Evolutionary conservation across 2,329 filamentous ascomycete genomes (phyloP).

Genomic region (Microascus cirrosus): DNA sequence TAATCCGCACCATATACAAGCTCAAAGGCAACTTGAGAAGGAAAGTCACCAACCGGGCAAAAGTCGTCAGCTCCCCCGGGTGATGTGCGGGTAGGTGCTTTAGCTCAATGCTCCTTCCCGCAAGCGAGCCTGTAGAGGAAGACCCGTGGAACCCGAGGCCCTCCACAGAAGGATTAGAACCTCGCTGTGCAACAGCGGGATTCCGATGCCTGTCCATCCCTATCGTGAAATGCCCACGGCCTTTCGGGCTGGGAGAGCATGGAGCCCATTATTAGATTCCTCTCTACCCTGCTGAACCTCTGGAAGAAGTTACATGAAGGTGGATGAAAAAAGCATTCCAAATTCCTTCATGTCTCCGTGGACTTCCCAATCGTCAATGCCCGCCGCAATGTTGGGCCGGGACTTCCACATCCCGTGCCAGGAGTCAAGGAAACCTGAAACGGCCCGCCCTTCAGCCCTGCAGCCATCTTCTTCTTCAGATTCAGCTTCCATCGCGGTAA

Average conservation of each 20-base stretch:
- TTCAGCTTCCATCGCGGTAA: neutral
- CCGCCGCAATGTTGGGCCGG: neutral
- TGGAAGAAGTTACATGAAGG: too few relatives aligned
- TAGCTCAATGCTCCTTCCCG: neutral
- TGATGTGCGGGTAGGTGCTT: neutral
- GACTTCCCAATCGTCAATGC: neutral
- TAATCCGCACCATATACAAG: neutral
- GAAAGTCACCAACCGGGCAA: neutral
- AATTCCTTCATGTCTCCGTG: neutral
- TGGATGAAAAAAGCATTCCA: too few relatives aligned
- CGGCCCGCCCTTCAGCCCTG: neutral
- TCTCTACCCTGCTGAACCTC: too few relatives aligned
- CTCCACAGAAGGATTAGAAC: neutral
- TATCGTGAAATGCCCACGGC: too few relatives aligned
- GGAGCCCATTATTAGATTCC: too few relatives aligned
- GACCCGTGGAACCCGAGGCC: neutral
- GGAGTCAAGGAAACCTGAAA: slow-evolving; percentile 2
- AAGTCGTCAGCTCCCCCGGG: neutral
- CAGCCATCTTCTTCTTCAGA: neutral
- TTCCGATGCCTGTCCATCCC: too few relatives aligned
- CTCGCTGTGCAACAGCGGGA: neutral
- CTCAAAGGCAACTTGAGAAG: neutral
- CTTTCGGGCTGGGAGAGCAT: too few relatives aligned
- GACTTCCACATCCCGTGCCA: neutral
- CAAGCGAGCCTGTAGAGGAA: neutral